These are phyloP conservation scores for Lithocarpus polystachyus DNA, from an alignment of 306 rosid genomes.

Conservation along the genomic window DNA sequence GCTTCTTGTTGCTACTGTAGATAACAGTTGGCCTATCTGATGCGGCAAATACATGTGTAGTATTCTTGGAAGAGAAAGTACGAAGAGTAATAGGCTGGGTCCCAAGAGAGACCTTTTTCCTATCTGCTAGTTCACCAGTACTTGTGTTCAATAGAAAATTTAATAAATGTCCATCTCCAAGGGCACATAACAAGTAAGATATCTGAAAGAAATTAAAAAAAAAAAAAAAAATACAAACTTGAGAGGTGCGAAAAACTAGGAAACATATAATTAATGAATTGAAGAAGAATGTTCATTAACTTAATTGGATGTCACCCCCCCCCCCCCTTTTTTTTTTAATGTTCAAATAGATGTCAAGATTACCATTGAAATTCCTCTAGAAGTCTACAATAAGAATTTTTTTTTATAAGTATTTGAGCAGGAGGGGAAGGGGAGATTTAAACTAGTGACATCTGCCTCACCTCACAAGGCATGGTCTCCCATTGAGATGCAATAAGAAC, in stretches of 20 bases:
- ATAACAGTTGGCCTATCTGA: conserved; percentile 98
- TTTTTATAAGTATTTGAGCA: too few relatives aligned
- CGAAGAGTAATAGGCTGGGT: conserved; percentile 98
- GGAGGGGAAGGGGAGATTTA: too few relatives aligned
- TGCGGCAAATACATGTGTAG: conserved; percentile 96
- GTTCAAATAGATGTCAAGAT: neutral
- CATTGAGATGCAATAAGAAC: too few relatives aligned
- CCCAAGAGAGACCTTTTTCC: conserved; percentile 97
- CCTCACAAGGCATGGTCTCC: too few relatives aligned
- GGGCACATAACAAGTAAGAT: conserved; percentile 90
- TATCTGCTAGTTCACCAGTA: conserved; percentile 80
- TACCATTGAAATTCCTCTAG: neutral
- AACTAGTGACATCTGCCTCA: too few relatives aligned
- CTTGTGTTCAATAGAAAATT: conserved; percentile 78
- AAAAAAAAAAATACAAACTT: neutral
- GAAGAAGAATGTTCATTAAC: neutral
- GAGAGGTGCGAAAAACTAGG: neutral
- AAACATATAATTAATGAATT: neutral
- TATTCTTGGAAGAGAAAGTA: conserved; percentile 90
- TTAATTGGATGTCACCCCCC: neutral
- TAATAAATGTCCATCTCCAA: conserved; percentile 95
- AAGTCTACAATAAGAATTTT: too few relatives aligned
- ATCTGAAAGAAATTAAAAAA: conserved; percentile 46
- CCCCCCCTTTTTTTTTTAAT: neutral
- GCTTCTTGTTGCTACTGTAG: conserved; percentile 92